Base-by-base conservation (phyloP, 192 early-diverging fungal genomes). In the Rhizophagus clarus region DNA sequence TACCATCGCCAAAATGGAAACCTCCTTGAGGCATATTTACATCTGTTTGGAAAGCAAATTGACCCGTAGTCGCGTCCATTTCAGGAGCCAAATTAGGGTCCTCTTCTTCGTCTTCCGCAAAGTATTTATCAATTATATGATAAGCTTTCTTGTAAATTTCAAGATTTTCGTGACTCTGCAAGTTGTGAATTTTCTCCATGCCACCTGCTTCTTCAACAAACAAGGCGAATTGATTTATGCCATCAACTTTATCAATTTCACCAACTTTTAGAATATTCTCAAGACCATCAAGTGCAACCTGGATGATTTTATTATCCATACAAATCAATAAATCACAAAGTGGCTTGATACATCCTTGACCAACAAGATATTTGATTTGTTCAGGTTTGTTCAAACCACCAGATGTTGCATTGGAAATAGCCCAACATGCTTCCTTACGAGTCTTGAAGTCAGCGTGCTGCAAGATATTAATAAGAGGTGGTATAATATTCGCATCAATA, bases 401-500 rank as follows among this genome's bases (percentile, higher is more conserved):
- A n/a, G 97, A 96, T 5, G 96, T 98, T 12, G 98, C 98, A 79
- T 99, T 98, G 10, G 97, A 98, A 60, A 99, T 93, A 45, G 98
- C 98, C 98, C 98, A 99, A 90, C 98, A 99, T 34, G 98, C 98
- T 82, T 99, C 98, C 86, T 98, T 98, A 85, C 97, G 97, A 81
- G 95, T 97, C 89, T 98, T 98, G 85, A 98, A 97, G 80, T 99
- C 98, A 47, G 95, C 97, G 76, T 92, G 88, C 32, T 89, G 84
- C 62, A 99, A 89, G 47, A 95, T 93, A 79, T 93, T 84, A 82
- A 98, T 94, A 40, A 99, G 89, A 17, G 94, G 96, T 17, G 97
- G 96, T 76, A 98, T 91, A 68, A 98, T 89, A 86, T 95, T 96
- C 82, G 95, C 95, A 72, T 99, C 96, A 78, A 99, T 97, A 61